Evolutionary conservation across 371 early-diverging fungal species (phyloP).

Genomic region (Circinella umbellata): DNA sequence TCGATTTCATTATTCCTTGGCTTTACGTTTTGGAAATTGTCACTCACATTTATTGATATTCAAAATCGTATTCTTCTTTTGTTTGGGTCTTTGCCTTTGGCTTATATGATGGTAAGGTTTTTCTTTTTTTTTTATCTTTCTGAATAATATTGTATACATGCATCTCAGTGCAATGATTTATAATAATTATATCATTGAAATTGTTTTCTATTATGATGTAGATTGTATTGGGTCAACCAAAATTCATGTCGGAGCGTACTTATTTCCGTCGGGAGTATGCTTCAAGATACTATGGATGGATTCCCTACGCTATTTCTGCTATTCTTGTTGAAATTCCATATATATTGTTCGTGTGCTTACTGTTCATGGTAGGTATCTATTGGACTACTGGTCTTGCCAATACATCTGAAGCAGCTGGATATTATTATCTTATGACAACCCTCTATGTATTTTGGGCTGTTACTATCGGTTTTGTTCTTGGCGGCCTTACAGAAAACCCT

Average conservation of each 20-base stretch:
- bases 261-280: slow-evolving; percentile 70
- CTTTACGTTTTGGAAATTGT: slow-evolving; percentile 61
- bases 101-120: slow-evolving; percentile 8
- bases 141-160: neutral
- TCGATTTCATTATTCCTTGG: slow-evolving; percentile 52
- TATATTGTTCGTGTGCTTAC: slow-evolving; percentile 42
- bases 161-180: neutral
- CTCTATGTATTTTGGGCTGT: slow-evolving; percentile 62
- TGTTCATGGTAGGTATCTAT: slow-evolving; percentile 63
- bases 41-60: slow-evolving; percentile 52
- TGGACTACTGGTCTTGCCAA: slow-evolving; percentile 65
- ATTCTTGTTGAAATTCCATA: slow-evolving; percentile 61
- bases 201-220: slow-evolving; percentile 11
- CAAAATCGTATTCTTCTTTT: slow-evolving; percentile 69
- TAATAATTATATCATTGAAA: neutral
- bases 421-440: slow-evolving; percentile 59
- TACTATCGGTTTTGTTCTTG: slow-evolving; percentile 67
- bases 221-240: slow-evolving; percentile 39
- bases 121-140: neutral
- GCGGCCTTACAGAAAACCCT: slow-evolving; percentile 37
- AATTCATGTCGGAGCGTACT: slow-evolving; percentile 65
- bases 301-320: slow-evolving; percentile 56
- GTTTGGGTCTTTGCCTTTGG: slow-evolving; percentile 38
- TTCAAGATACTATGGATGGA: slow-evolving; percentile 68
- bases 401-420: slow-evolving; percentile 46